Conservation (phyloP, 1,284 basidiomycete genomes). For the Tilletia caries region DNA sequence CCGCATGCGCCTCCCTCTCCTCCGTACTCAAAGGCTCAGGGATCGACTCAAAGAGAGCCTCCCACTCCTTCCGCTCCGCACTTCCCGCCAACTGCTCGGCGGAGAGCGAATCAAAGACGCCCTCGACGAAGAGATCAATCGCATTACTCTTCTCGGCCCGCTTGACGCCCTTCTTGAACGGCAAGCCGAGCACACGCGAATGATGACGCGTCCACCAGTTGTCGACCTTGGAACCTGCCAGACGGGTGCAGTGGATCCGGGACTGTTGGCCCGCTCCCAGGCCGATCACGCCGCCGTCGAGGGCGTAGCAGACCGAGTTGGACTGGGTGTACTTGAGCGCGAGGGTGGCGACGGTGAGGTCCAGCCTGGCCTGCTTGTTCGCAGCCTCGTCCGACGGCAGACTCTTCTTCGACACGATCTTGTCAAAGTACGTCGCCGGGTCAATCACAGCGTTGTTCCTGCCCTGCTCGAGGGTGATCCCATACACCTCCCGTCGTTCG, state of each 20-base stretch:
- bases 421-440: slow-evolving; percentile 69
- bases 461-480: slow-evolving; percentile 83
- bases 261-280: slow-evolving; percentile 98
- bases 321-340: slow-evolving; percentile 99
- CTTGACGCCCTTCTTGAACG: slow-evolving; percentile 97
- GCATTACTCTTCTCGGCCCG: slow-evolving; percentile 97
- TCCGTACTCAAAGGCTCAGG: slow-evolving; percentile 68
- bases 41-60: slow-evolving; percentile 74
- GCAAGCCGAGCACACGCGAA: slow-evolving; percentile 80
- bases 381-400: slow-evolving; percentile 52
- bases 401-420: slow-evolving; percentile 84
- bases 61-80: slow-evolving; percentile 83
- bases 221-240: slow-evolving; percentile 97
- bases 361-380: slow-evolving; percentile 41
- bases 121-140: slow-evolving; percentile 92
- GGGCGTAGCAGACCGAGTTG: slow-evolving; percentile 95
- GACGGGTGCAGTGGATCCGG: slow-evolving; percentile 96
- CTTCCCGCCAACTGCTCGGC: slow-evolving; percentile 50
- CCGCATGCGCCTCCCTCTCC: slow-evolving; percentile 62
- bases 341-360: slow-evolving; percentile 68
- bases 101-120: slow-evolving; percentile 70
- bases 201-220: slow-evolving; percentile 99
- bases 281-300: slow-evolving; percentile 87
- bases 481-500: slow-evolving; percentile 94
- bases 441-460: slow-evolving; percentile 90